Percentiles rank a stretch among this genome's conserved stretches.
Evolutionary conservation across 108 stramenopile species (phyloP).

Genomic region (Pseudonitzschia pungens): DNA sequence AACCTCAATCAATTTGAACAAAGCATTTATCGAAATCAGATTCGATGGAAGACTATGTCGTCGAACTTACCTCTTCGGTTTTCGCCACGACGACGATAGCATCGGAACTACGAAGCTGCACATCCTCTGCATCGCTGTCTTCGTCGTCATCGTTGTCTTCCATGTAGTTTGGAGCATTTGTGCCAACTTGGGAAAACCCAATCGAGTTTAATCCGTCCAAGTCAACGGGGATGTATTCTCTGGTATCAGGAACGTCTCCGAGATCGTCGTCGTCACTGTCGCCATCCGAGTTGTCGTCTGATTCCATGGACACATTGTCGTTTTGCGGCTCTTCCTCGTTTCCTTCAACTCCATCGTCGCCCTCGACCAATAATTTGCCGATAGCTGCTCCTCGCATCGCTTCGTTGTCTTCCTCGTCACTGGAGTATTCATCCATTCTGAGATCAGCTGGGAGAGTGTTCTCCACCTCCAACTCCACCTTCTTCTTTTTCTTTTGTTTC

Average conservation of each 20-base stretch:
- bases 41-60: not conserved
- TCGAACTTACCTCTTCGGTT: conserved; percentile 70
- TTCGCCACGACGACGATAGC: conserved; percentile 83
- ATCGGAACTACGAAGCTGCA: conserved; percentile 65
- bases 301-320: conserved; percentile 10
- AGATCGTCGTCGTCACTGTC: conserved; percentile 54
- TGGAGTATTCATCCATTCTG: conserved; percentile 91
- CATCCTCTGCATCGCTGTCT: conserved; percentile 78
- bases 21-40: not conserved
- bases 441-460: conserved; percentile 75
- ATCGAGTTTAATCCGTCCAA: conserved; percentile 77
- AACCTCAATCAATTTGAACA: too few relatives aligned
- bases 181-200: conserved; percentile 60
- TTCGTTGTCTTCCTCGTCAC: conserved; percentile 82
- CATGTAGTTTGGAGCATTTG: conserved; percentile 31
- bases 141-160: conserved; percentile 66
- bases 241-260: conserved; percentile 77
- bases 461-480: conserved; percentile 45
- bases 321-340: conserved; percentile 33
- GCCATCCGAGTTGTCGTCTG: conserved; percentile 1
- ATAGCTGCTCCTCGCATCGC: conserved; percentile 43
- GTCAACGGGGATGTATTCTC: conserved; percentile 84
- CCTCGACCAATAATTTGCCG: conserved; percentile 77
- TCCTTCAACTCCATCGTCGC: conserved; percentile 51
- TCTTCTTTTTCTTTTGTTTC: conserved; percentile 22